phyloP scores from a whole-genome alignment of 2,329 filamentous ascomycete species.

The Fusarium agapanthi region DNA sequence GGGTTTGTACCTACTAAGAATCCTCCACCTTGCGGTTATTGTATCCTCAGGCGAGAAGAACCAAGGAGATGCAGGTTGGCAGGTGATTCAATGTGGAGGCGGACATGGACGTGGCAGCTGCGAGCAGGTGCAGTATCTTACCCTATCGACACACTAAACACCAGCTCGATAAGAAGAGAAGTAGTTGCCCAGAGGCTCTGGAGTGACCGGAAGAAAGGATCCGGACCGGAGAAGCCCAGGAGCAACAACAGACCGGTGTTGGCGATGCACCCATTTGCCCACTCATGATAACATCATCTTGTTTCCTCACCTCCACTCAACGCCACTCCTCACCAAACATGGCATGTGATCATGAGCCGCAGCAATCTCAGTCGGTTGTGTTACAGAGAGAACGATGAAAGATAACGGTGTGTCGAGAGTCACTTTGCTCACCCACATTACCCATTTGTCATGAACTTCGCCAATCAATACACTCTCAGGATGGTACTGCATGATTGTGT shows the following conservation, averaged over 20 bases:
- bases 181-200: not conserved
- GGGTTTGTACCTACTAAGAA: not conserved
- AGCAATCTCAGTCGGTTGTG: not conserved
- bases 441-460: slow-evolving; percentile 13
- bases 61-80: slow-evolving; percentile 10
- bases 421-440: slow-evolving; percentile 3
- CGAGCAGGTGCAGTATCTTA: slow-evolving; percentile 26
- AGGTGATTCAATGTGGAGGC: slow-evolving; percentile 27
- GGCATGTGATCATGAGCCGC: slow-evolving; percentile 12
- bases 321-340: not conserved
- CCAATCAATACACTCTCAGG: slow-evolving; percentile 15
- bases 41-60: slow-evolving; percentile 34
- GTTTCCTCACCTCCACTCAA: not conserved
- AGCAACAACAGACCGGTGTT: slow-evolving; percentile 7
- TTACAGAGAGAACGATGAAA: slow-evolving; percentile 4
- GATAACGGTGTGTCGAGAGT: slow-evolving; percentile 17
- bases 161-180: not conserved
- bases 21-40: slow-evolving; percentile 6
- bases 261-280: slow-evolving; percentile 1
- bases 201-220: slow-evolving; percentile 14
- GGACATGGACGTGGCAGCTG: slow-evolving; percentile 36
- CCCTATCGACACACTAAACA: not conserved
- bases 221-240: not conserved
- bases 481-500: slow-evolving; percentile 23
- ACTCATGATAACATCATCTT: slow-evolving; percentile 14